Evolutionary conservation across 192 early-diverging fungal genomes (phyloP).

Genomic region (Entomortierella beljakovae): DNA sequence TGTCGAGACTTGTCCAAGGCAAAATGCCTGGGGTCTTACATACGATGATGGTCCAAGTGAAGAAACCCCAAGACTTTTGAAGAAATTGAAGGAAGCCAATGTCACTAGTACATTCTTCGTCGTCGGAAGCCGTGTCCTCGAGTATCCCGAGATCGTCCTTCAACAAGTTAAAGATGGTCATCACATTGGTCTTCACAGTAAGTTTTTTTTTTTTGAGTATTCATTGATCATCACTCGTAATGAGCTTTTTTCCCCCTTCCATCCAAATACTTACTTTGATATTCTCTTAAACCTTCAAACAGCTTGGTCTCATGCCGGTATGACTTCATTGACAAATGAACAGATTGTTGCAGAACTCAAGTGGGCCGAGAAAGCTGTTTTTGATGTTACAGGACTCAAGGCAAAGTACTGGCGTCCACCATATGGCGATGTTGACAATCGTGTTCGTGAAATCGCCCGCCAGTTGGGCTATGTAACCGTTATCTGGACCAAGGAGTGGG

Average conservation of each 20-base stretch:
- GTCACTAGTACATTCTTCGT: slow-evolving; percentile 61
- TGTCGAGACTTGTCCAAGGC: slow-evolving; percentile 57
- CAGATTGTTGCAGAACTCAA: slow-evolving; percentile 66
- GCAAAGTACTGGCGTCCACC: slow-evolving; percentile 68
- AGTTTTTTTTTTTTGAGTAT: background rate
- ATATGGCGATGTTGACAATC: slow-evolving; percentile 76
- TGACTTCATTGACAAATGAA: slow-evolving; percentile 65
- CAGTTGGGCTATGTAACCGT: slow-evolving; percentile 65
- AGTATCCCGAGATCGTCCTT: slow-evolving; percentile 57
- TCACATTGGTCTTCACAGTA: slow-evolving; percentile 53
- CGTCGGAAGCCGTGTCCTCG: slow-evolving; percentile 60
- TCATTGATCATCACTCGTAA: background rate
- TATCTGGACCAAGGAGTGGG: slow-evolving; percentile 64
- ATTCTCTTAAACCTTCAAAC: background rate
- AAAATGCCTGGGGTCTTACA: slow-evolving; percentile 60
- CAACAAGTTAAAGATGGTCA: slow-evolving; percentile 39
- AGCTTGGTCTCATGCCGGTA: slow-evolving; percentile 64
- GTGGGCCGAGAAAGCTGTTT: slow-evolving; percentile 57
- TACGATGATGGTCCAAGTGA: slow-evolving; percentile 64
- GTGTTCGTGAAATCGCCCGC: slow-evolving; percentile 64
- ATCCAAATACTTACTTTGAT: background rate
- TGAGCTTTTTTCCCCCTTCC: background rate
- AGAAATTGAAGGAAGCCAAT: slow-evolving; percentile 52
- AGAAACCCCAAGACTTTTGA: slow-evolving; percentile 55
- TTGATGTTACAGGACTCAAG: slow-evolving; percentile 59